phyloP scores from a whole-genome alignment of 805 yeast species.

The Ogataea pignaliae region DNA sequence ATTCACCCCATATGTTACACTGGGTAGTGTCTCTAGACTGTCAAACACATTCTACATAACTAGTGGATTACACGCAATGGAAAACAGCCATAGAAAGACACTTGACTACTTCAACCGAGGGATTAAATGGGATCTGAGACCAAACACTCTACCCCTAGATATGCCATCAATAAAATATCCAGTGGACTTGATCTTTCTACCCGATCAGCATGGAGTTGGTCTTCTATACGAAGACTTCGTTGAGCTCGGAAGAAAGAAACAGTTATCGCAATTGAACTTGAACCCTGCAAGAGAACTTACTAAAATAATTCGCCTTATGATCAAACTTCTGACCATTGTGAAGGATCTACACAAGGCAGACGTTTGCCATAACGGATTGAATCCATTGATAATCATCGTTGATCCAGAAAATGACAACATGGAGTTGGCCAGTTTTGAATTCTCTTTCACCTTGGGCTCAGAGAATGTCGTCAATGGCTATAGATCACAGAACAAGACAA shows the following conservation, averaged over 20 bases:
- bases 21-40: conserved; percentile 10
- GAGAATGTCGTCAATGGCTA: conserved; percentile 41
- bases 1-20: conserved; percentile 9
- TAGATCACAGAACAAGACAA: conserved; percentile 36
- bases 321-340: conserved; percentile 23
- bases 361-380: conserved; percentile 45
- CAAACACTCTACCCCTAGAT: conserved; percentile 6
- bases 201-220: conserved; percentile 3
- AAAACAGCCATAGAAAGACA: neutral
- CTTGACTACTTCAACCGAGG: neutral
- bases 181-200: neutral
- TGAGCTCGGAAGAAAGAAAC: neutral
- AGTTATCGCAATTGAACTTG: neutral
- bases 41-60: conserved; percentile 9
- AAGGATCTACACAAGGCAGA: conserved; percentile 35
- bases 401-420: conserved; percentile 30
- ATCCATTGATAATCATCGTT: conserved; percentile 35
- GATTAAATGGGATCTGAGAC: conserved; percentile 2
- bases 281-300: conserved; percentile 13
- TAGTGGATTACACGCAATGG: conserved; percentile 2
- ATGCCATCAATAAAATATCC: conserved; percentile 5
- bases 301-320: conserved; percentile 19
- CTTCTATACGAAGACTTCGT: conserved; percentile 3
- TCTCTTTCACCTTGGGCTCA: conserved; percentile 35
- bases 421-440: conserved; percentile 45